Percentiles rank a stretch among this genome's conserved stretches.
Evolutionary conservation across 2,329 filamentous ascomycete genomes (phyloP).

Genomic region (Talaromyces piceae): DNA sequence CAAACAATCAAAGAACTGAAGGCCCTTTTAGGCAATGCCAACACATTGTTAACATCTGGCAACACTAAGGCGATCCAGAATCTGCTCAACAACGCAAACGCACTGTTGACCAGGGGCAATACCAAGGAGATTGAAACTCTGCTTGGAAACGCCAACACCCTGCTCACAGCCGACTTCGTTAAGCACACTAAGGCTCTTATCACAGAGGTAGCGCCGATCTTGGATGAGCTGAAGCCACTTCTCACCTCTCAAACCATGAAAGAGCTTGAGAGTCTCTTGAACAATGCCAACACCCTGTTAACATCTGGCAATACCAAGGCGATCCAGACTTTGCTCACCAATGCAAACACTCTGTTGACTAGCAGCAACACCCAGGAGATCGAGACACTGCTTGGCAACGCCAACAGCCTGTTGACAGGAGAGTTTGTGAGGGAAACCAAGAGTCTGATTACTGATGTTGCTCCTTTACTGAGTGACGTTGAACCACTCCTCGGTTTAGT

Average conservation of each 20-base stretch:
- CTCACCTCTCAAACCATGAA: constrained; percentile 15
- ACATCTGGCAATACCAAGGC: too few relatives aligned
- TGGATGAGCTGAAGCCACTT: constrained; percentile 3
- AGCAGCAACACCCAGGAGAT: constrained; percentile 17
- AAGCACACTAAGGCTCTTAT: constrained; percentile 13
- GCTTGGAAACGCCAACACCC: constrained; percentile 17
- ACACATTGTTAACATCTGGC: constrained; percentile 19
- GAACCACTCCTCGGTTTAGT: constrained; percentile 14
- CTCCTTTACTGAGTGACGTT: background rate
- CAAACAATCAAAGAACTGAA: constrained; percentile 17
- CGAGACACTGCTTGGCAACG: constrained; percentile 14
- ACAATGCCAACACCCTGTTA: constrained; percentile 19
- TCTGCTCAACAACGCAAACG: constrained; percentile 7
- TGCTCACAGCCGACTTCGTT: constrained; percentile 18
- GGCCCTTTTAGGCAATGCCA: constrained; percentile 15
- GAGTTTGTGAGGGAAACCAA: constrained; percentile 17
- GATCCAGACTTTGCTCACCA: constrained; percentile 4
- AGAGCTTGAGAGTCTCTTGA: constrained; percentile 14
- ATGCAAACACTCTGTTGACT: constrained; percentile 17
- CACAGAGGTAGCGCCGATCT: constrained; percentile 7
- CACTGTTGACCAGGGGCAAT: constrained; percentile 17
- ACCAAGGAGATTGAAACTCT: constrained; percentile 15
- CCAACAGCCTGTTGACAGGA: constrained; percentile 18
- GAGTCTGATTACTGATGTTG: too few relatives aligned
- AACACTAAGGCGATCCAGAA: too few relatives aligned